Evolutionary conservation across 2,329 filamentous ascomycete genomes (phyloP).

Genomic region (Xylaria sp.): DNA sequence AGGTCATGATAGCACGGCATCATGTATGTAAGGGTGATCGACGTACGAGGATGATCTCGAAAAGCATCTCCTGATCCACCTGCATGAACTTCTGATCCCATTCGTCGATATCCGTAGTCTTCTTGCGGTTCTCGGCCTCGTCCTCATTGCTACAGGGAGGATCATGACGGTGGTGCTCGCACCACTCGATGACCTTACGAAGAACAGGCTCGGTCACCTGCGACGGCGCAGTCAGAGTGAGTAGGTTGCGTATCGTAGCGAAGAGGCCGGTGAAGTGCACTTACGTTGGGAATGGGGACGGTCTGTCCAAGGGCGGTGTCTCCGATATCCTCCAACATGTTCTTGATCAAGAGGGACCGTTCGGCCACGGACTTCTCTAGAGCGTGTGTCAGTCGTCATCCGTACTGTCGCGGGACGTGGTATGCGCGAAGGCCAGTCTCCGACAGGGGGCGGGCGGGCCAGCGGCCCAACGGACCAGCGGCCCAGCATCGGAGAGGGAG

Average conservation of each 20-base stretch:
- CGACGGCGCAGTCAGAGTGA: conserved; percentile 3
- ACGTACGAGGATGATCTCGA: conserved; percentile 93
- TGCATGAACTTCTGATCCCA: conserved; percentile 99
- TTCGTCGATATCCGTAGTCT: conserved; percentile 98
- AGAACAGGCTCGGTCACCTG: conserved; percentile 90
- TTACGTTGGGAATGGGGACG: conserved; percentile 82
- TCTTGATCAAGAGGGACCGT: conserved; percentile 93
- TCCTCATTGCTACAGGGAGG: conserved; percentile 78
- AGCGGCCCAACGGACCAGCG: too few relatives aligned
- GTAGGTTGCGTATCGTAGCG: conserved; percentile 9
- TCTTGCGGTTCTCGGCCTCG: conserved; percentile 90
- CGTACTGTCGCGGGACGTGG: conserved; percentile 1
- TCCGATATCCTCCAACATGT: conserved; percentile 92
- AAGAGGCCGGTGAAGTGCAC: conserved; percentile 18
- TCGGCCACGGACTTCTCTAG: conserved; percentile 78
- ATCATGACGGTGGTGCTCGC: conserved; percentile 88
- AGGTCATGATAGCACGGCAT: neutral
- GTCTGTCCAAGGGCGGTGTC: conserved; percentile 57
- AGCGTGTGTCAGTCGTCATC: conserved; percentile 22
- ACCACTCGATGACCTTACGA: conserved; percentile 97
- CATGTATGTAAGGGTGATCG: neutral
- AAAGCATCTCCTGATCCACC: conserved; percentile 99
- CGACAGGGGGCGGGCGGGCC: neutral
- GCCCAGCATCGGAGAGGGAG: neutral
- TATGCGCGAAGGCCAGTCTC: neutral